Percentiles rank a stretch among this genome's conserved stretches.
phyloP scores from a whole-genome alignment of 2,329 filamentous ascomycete species.

The Fusarium lateritium region DNA sequence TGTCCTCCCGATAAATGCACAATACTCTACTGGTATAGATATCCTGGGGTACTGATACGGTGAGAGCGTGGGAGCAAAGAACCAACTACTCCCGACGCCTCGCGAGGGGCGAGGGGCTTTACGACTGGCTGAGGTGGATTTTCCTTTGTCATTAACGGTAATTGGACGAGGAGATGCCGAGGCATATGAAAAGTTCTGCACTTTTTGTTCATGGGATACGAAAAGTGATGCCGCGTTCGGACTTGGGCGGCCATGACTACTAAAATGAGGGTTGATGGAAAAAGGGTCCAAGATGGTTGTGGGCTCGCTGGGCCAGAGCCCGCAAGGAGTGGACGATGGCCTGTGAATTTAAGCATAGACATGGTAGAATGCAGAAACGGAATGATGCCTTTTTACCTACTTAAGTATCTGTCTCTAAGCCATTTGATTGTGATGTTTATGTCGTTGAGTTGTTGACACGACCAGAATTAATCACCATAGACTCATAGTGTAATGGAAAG shows the following conservation, averaged over 20 bases:
- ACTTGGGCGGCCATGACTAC: slow-evolving; percentile 47
- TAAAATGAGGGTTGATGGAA: slow-evolving; percentile 49
- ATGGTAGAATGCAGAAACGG: slow-evolving; percentile 57
- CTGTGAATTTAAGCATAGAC: slow-evolving; percentile 56
- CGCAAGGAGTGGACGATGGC: slow-evolving; percentile 45
- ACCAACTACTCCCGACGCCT: slow-evolving; percentile 40
- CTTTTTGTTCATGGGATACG: slow-evolving; percentile 47
- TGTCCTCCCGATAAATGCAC: slow-evolving; percentile 84
- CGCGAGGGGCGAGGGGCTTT: slow-evolving; percentile 35
- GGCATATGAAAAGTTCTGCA: slow-evolving; percentile 56
- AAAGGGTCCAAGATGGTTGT: slow-evolving; percentile 41
- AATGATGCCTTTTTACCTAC: slow-evolving; percentile 50
- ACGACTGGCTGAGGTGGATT: slow-evolving; percentile 37
- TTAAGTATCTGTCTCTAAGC: background rate
- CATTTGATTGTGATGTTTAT: background rate
- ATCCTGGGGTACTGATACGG: slow-evolving; percentile 35
- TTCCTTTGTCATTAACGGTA: slow-evolving; percentile 53
- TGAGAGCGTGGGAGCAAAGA: slow-evolving; percentile 28
- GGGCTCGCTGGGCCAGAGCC: slow-evolving; percentile 45
- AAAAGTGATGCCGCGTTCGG: slow-evolving; percentile 38
- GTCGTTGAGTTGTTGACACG: too few relatives aligned
- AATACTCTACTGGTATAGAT: slow-evolving; percentile 37
- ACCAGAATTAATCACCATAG: too few relatives aligned
- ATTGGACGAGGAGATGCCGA: slow-evolving; percentile 53
- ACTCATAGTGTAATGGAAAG: too few relatives aligned